Evolutionary conservation across 805 yeast species (phyloP).

Genomic region (Candida taoyuanica): DNA sequence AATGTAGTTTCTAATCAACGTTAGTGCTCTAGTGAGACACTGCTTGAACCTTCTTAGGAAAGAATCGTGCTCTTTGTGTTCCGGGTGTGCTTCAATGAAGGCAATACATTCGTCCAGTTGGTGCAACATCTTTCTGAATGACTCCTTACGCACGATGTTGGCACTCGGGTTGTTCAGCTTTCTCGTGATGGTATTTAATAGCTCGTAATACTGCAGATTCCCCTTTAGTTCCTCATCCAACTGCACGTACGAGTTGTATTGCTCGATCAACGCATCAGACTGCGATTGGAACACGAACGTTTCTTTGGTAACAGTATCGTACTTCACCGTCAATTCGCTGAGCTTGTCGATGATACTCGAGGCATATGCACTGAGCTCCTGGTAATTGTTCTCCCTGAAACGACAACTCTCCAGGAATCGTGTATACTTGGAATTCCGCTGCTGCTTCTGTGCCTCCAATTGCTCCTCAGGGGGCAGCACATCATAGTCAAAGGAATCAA

Average conservation of each 20-base stretch:
- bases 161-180: conserved; percentile 67
- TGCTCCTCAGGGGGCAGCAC: conserved; percentile 37
- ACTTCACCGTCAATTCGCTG: conserved; percentile 43
- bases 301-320: conserved; percentile 55
- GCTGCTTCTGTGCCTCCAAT: conserved; percentile 36
- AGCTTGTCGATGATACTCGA: conserved; percentile 40
- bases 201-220: conserved; percentile 59
- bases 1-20: conserved; percentile 67
- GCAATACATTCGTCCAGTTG: conserved; percentile 63
- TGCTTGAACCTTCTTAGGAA: conserved; percentile 72
- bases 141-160: conserved; percentile 54
- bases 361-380: conserved; percentile 42
- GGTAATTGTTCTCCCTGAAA: conserved; percentile 28
- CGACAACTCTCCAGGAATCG: conserved; percentile 31
- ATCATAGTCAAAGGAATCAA: conserved; percentile 39
- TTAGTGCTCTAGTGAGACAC: conserved; percentile 75
- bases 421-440: conserved; percentile 29
- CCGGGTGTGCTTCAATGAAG: conserved; percentile 51
- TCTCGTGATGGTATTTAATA: conserved; percentile 64
- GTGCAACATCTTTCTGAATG: conserved; percentile 48
- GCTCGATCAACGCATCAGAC: conserved; percentile 45
- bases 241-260: conserved; percentile 38
- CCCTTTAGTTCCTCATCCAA: conserved; percentile 42
- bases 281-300: conserved; percentile 60
- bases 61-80: conserved; percentile 55